Base-by-base conservation (phyloP, 2,329 filamentous ascomycete species). In the Blumeriella jaapii region DNA sequence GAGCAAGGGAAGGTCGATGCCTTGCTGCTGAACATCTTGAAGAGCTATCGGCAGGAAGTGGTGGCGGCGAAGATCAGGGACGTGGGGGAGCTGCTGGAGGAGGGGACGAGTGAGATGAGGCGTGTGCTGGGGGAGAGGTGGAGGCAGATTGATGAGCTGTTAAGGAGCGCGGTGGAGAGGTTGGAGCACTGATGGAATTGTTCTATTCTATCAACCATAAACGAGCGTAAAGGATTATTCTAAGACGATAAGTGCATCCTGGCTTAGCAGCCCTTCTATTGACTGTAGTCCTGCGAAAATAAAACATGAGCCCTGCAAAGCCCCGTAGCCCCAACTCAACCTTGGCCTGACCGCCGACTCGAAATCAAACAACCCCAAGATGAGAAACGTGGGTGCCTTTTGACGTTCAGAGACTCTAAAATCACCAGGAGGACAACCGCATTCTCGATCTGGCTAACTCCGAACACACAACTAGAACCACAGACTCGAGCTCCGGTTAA, bases 1-100 rank as follows among this genome's bases (percentile, higher is more conserved):
- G 62, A 66, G 36, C 59, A 65, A 44, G 45, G 19, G 6, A 49
- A 50, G 17, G 64, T 64, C 2, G 54, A 67, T 41, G 16, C 39
- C 9, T 15, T 63, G 30, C 44, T 73, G 14, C 34, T 55, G 1
- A 49, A 51, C 14, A 31, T 49, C 3, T 36, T 55, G 16, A 39
- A 15, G 14, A 19, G 20, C 12, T 42, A 34, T 6, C 34, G n/a
- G n/a, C n/a, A 31, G n/a, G 29, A 27, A 5, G 36, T 41, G 13
- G 37, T 37, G 5, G 34, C 29, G 22, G 38, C 43, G 28, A 46
- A 13, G 7, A 25, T 46, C 1, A 33, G 29, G 16, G n/a, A n/a
- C n/a, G 27, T 27, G 10, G 20, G 46, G 27, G 18, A 16, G 4
- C 27, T 19, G 17, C 34, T 48, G 7, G 38, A 42, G 18, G 39